A percentile compares a stretch with the other conserved stretches of the same genome.
Conservation (phyloP, 2,329 filamentous ascomycete genomes). For the Ceratocystis alfenasii region DNA sequence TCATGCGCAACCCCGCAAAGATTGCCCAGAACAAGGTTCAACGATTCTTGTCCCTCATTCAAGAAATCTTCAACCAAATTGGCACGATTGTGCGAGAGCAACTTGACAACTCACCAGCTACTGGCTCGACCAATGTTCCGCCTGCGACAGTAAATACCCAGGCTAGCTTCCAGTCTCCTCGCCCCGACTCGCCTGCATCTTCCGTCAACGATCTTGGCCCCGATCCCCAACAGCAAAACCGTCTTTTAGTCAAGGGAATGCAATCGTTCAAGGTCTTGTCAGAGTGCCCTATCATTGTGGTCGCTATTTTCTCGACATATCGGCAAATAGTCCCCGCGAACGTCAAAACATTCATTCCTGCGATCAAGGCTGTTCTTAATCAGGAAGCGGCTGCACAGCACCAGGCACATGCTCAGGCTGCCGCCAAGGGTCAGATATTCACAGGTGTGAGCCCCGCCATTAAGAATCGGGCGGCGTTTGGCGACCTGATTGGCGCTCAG, state of each 20-base stretch:
- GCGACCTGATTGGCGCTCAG: constrained; percentile 93
- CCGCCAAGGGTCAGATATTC: constrained; percentile 67
- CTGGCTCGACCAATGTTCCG: constrained; percentile 41
- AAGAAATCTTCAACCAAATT: constrained; percentile 93
- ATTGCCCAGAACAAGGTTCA: constrained; percentile 69
- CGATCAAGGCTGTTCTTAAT: constrained; percentile 81
- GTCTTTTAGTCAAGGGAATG: constrained; percentile 82
- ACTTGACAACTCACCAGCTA: constrained; percentile 62
- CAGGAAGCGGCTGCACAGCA: constrained; percentile 88
- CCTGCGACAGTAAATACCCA: constrained; percentile 49
- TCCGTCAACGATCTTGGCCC: constrained; percentile 68
- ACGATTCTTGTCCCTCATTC: constrained; percentile 78
- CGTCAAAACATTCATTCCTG: constrained; percentile 80
- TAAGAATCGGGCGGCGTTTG: constrained; percentile 85
- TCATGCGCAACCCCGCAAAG: constrained; percentile 85
- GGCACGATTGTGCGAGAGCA: constrained; percentile 90
- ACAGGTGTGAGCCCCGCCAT: constrained; percentile 89
- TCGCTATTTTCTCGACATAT: constrained; percentile 94
- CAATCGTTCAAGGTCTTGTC: constrained; percentile 97
- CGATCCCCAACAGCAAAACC: constrained; percentile 68
- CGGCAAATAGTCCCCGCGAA: constrained; percentile 66
- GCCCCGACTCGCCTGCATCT: constrained; percentile 78
- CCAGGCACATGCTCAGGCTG: constrained; percentile 78
- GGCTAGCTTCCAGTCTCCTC: constrained; percentile 71
- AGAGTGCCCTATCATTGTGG: constrained; percentile 96